Evolutionary conservation across 768 basidiomycete species (phyloP).

Genomic region (Ephemerocybe angulata): DNA sequence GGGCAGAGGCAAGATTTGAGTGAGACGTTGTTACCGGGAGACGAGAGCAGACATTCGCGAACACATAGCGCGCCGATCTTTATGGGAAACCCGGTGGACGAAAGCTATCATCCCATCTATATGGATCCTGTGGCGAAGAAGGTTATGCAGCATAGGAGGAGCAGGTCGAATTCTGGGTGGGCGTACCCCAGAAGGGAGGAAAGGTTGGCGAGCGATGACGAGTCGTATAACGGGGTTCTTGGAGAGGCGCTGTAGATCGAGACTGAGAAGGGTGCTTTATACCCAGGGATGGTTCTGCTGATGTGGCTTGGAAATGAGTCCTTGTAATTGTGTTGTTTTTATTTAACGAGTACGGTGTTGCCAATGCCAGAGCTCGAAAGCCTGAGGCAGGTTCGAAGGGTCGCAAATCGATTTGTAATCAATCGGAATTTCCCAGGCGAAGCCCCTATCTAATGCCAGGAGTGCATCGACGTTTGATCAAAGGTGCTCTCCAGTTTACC

Average conservation of each 20-base stretch:
- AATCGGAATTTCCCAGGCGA: too few relatives aligned
- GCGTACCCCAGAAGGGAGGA: slow-evolving; percentile 21
- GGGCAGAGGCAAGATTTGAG: too few relatives aligned
- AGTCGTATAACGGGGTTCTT: background rate
- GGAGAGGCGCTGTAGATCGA: background rate
- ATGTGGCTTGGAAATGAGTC: too few relatives aligned
- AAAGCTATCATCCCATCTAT: background rate
- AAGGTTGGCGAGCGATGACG: background rate
- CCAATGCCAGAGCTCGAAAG: too few relatives aligned
- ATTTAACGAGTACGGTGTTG: too few relatives aligned
- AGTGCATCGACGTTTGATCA: too few relatives aligned
- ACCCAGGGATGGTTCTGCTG: too few relatives aligned
- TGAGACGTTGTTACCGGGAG: background rate
- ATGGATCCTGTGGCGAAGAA: slow-evolving; percentile 6
- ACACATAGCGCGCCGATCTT: slow-evolving; percentile 20
- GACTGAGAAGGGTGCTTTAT: too few relatives aligned
- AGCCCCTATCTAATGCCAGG: too few relatives aligned
- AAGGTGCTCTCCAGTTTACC: too few relatives aligned
- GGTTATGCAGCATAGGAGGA: slow-evolving; percentile 19
- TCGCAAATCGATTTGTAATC: too few relatives aligned
- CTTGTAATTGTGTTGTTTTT: background rate
- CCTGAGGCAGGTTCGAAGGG: too few relatives aligned
- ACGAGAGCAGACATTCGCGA: slow-evolving; percentile 13
- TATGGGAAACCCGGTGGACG: background rate
- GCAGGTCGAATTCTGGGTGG: slow-evolving; percentile 27